Conservation (phyloP, 2,329 filamentous ascomycete genomes). For the Botrytis elliptica region DNA sequence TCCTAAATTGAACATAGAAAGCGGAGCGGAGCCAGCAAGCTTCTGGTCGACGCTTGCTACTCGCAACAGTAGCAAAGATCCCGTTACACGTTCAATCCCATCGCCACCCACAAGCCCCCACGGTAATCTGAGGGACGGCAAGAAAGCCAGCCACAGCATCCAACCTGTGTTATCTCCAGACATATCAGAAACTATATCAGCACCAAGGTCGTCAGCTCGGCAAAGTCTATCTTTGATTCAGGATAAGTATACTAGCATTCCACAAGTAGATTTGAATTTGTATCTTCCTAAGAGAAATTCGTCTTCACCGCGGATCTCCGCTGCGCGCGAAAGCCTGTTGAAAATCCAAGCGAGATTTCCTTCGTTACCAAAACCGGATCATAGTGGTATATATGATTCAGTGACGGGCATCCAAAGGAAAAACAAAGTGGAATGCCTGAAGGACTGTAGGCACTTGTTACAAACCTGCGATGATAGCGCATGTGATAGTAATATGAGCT, state of each 20-base stretch:
- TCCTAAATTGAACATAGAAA: not conserved
- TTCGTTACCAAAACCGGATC: slow-evolving; percentile 21
- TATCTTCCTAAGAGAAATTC: not conserved
- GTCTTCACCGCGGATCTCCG: not conserved
- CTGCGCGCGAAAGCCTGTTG: slow-evolving; percentile 1
- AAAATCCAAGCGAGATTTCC: slow-evolving; percentile 5
- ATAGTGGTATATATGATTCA: slow-evolving; percentile 25
- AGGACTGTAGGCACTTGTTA: not conserved
- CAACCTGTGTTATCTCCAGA: not conserved
- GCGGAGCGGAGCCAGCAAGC: not conserved
- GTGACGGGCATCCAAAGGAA: slow-evolving; percentile 22
- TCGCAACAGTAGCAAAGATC: slow-evolving; percentile 5
- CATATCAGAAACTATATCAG: not conserved
- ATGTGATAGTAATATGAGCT: slow-evolving; percentile 19
- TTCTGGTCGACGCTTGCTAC: not conserved
- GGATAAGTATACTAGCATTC: not conserved
- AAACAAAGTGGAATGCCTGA: not conserved
- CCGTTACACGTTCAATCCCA: not conserved
- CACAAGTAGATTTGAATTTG: not conserved
- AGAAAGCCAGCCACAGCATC: not conserved
- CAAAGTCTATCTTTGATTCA: slow-evolving; percentile 4
- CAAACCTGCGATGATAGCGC: slow-evolving; percentile 26
- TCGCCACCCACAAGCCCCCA: slow-evolving; percentile 1
- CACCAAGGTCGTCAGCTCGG: not conserved
- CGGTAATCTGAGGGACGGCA: not conserved